These are phyloP conservation scores for Coprinellus micaceus DNA, from an alignment of 768 basidiomycete species.

Conservation along the genomic window DNA sequence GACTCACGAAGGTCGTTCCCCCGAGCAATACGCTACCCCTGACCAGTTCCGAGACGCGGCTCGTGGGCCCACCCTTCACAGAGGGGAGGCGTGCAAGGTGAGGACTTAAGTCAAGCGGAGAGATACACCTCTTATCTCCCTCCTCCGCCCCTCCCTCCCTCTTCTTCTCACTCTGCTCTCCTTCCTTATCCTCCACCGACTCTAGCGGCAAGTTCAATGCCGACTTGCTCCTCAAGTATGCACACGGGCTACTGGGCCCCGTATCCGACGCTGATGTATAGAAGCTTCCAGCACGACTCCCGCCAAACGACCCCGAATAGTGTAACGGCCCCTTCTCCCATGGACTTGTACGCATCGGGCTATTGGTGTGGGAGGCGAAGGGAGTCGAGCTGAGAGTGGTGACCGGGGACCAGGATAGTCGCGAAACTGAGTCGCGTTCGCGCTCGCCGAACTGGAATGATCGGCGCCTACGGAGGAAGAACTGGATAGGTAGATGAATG, in stretches of 20 bases:
- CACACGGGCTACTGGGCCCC: not conserved
- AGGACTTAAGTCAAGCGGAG: not conserved
- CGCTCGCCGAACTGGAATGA: not conserved
- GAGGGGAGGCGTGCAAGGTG: not conserved
- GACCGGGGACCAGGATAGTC: not conserved
- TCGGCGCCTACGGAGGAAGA: not conserved
- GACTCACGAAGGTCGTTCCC: not conserved
- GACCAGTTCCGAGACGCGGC: not conserved
- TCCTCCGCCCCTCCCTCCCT: not conserved
- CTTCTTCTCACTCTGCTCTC: not conserved
- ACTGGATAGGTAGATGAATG: not conserved
- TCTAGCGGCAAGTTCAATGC: not conserved
- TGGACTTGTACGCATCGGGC: not conserved
- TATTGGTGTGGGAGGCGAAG: not conserved
- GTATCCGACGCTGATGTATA: not conserved
- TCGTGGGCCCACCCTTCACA: not conserved
- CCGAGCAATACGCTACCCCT: not conserved
- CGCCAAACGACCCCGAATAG: too few relatives aligned
- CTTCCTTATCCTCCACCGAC: not conserved
- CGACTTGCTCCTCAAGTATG: not conserved
- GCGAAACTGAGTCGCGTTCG: not conserved
- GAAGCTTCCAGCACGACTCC: not conserved
- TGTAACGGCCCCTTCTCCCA: not conserved
- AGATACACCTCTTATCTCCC: not conserved
- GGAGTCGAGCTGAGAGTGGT: constrained; percentile 1